These are phyloP conservation scores for Aspergillus homomorphus DNA, from an alignment of 495 filamentous ascomycete species.

Conservation along the genomic window DNA sequence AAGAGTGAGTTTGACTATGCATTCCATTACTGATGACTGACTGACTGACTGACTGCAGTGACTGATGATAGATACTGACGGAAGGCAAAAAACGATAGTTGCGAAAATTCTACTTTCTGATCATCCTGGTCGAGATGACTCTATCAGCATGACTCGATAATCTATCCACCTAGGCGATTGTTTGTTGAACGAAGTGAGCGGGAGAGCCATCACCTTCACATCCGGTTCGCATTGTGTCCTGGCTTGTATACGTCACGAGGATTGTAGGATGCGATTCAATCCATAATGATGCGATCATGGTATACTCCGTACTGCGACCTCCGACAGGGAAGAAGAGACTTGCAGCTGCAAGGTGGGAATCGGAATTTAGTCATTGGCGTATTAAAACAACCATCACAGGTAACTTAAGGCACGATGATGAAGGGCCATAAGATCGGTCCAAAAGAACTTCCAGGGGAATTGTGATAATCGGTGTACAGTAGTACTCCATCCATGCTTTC, in stretches of 20 bases:
- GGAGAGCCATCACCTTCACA: background rate
- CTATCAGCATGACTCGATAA: background rate
- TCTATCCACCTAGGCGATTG: too few relatives aligned
- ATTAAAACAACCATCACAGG: background rate
- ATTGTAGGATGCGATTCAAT: background rate
- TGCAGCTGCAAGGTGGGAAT: constrained; percentile 5
- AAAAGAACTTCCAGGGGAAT: background rate
- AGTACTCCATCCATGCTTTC: background rate
- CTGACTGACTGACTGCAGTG: background rate
- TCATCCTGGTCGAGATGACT: background rate
- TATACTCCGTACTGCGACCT: background rate
- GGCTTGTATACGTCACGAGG: constrained; percentile 2
- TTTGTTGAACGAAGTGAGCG: too few relatives aligned
- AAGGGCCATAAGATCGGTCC: background rate
- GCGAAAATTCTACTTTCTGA: background rate
- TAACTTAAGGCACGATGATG: background rate
- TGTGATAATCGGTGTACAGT: background rate
- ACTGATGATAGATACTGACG: background rate
- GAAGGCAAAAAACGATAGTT: background rate
- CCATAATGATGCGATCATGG: background rate
- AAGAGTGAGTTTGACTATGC: background rate
- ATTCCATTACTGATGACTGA: background rate
- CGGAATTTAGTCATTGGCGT: constrained; percentile 1
- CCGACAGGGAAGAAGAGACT: constrained; percentile 1
- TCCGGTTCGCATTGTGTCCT: background rate